Evolutionary conservation across 257 asterid genomes (phyloP), one percentile per base, ranked within the genome.

Genomic region (Forsythia viridissima): DNA sequence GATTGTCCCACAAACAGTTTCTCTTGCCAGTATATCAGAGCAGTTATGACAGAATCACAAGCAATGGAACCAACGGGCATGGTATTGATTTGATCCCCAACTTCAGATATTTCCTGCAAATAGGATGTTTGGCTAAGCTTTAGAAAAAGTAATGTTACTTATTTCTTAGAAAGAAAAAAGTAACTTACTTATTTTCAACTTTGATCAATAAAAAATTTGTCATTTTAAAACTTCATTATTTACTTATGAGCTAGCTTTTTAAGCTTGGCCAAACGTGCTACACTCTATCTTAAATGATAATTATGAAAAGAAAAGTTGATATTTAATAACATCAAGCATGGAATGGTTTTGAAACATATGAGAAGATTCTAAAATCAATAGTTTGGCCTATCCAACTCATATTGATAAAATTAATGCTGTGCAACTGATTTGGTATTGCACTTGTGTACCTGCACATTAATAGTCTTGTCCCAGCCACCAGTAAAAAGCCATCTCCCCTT

Each of bases 391-490:
- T 30, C 34, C 34, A 30, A 30, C 34, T 30, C 34, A 30, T 30
- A 30, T 30, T 30, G 34, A 30, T 30, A 30, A 30, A 6, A 48
- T 51, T 55, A 12, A 69, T 38, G 15, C 12, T 66, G 30, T 61
- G 37, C 24, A 20, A 39, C 36, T 61, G 11, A 21, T 74, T 69
- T 24, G 0, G 12, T 37, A 46, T 44, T 40, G n/a, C 18, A 13
- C 71, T 37, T 40, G 24, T 34, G 72, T 87, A 93, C 97, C 91
- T 89, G 94, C 59, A 93, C 83, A 75, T 74, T 83, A 70, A 93
- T 80, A n/a, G 84, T 86, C 83, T 85, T 90, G 89, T 90, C 97
- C 98, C 90, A 91, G 34, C 97, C 97, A 48, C 99, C 98, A 18
- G 93, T 87, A 52, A 95, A 89, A 66, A 95, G 83, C 93, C 90